Percentiles rank a stretch among this genome's conserved stretches.
These are phyloP conservation scores for Talaromyces amestolkiae DNA, from an alignment of 2,329 filamentous ascomycete genomes.

Conservation along the genomic window DNA sequence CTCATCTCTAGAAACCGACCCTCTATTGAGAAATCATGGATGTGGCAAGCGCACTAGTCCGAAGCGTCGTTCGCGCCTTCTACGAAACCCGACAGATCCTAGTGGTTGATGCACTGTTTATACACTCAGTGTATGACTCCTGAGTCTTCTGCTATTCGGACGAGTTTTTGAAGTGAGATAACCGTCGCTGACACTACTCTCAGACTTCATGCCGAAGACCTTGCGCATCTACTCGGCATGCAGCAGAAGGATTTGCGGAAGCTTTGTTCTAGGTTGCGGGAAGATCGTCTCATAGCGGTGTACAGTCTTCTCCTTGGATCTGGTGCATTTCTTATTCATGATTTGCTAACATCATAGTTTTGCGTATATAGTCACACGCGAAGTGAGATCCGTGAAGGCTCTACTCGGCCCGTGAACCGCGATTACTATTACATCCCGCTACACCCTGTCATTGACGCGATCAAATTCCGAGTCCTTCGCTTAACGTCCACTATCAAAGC, in stretches of 20 bases:
- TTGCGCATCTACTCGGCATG: slow-evolving; percentile 81
- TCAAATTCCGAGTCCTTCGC: slow-evolving; percentile 89
- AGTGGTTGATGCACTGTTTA: slow-evolving; percentile 74
- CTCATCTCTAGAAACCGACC: background rate
- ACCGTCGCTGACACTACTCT: slow-evolving; percentile 8
- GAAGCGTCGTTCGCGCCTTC: slow-evolving; percentile 81
- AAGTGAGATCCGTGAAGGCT: slow-evolving; percentile 74
- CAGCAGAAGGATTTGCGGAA: slow-evolving; percentile 91
- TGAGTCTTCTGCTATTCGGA: slow-evolving; percentile 15
- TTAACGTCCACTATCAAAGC: slow-evolving; percentile 87
- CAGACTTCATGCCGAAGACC: slow-evolving; percentile 78
- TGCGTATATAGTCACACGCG: slow-evolving; percentile 60
- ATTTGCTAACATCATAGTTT: slow-evolving; percentile 11
- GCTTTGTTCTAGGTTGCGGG: slow-evolving; percentile 77
- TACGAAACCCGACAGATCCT: slow-evolving; percentile 82
- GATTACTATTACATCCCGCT: slow-evolving; percentile 99
- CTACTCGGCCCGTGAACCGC: slow-evolving; percentile 75
- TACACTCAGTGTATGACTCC: slow-evolving; percentile 63
- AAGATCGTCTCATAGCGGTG: slow-evolving; percentile 81
- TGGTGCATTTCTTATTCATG: slow-evolving; percentile 8
- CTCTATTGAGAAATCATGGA: slow-evolving; percentile 49
- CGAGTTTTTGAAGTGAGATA: background rate
- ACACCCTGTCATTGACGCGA: slow-evolving; percentile 88
- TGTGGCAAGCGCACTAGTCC: slow-evolving; percentile 73
- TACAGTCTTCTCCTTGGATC: slow-evolving; percentile 46